A percentile compares a stretch with the other conserved stretches of the same genome.
Evolutionary conservation across 1,139 yeast species (phyloP).

Genomic region (Scheffersomyces parashehatae): DNA sequence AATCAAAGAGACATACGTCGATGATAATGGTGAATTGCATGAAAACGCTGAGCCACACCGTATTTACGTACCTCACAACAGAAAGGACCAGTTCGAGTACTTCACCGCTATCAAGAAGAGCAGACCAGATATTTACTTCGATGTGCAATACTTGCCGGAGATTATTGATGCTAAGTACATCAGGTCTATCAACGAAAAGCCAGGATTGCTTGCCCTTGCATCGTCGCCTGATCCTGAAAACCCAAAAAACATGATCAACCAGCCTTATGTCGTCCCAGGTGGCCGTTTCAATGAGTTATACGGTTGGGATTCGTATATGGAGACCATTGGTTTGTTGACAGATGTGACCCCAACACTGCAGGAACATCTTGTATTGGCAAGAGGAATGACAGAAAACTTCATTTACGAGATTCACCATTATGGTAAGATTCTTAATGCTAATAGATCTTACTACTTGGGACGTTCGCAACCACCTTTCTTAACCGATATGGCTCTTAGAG

Average conservation of each 20-base stretch:
- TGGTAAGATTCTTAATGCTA: slow-evolving; percentile 93
- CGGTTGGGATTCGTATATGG: slow-evolving; percentile 99
- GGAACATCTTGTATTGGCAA: slow-evolving; percentile 55
- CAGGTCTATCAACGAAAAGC: slow-evolving; percentile 73
- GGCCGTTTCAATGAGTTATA: slow-evolving; percentile 95
- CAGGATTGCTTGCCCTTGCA: slow-evolving; percentile 86
- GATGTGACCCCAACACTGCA: slow-evolving; percentile 57
- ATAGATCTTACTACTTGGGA: slow-evolving; percentile 85
- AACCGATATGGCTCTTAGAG: slow-evolving; percentile 85
- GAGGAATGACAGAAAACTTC: slow-evolving; percentile 92
- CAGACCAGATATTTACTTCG: slow-evolving; percentile 62
- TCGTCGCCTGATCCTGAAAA: slow-evolving; percentile 54
- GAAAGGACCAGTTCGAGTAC: slow-evolving; percentile 73
- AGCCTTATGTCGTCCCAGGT: slow-evolving; percentile 95
- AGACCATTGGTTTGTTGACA: slow-evolving; percentile 75
- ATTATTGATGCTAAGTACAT: slow-evolving; percentile 69
- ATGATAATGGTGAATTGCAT: slow-evolving; percentile 32
- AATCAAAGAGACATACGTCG: slow-evolving; percentile 56
- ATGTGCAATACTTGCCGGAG: slow-evolving; percentile 72
- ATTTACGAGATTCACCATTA: slow-evolving; percentile 87
- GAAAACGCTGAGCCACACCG: slow-evolving; percentile 55
- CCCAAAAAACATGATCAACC: slow-evolving; percentile 57
- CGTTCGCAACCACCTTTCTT: slow-evolving; percentile 98
- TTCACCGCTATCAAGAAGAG: slow-evolving; percentile 54
- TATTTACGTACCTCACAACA: slow-evolving; percentile 72